These are phyloP conservation scores for Austropuccinia psidii DNA, from an alignment of 1,284 basidiomycete genomes.

Conservation along the genomic window DNA sequence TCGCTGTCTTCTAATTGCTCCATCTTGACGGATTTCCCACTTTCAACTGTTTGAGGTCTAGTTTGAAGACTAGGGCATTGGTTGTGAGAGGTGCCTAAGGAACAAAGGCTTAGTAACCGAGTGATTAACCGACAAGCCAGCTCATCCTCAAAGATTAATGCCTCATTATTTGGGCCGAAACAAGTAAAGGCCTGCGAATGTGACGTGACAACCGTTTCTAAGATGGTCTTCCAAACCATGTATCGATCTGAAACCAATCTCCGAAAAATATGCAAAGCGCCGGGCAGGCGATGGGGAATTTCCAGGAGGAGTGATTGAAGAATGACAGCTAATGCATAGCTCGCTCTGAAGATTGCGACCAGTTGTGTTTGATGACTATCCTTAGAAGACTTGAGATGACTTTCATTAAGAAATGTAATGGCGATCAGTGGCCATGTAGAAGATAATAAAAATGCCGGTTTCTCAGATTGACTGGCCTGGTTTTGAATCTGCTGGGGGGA, in stretches of 20 bases:
- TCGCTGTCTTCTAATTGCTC: conserved; percentile 17
- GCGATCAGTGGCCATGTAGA: conserved; percentile 32
- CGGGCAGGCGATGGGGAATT: neutral
- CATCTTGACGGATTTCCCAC: neutral
- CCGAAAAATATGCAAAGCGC: neutral
- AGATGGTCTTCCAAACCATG: conserved; percentile 2
- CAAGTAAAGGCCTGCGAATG: conserved; percentile 22
- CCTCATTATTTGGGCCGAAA: neutral
- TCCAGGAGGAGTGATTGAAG: conserved; percentile 4
- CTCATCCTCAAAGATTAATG: conserved; percentile 24
- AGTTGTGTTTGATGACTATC: neutral
- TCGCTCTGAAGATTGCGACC: conserved; percentile 9
- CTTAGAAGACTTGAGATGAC: neutral
- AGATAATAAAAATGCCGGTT: conserved; percentile 23
- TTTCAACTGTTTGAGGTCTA: neutral
- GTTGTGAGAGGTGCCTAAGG: neutral
- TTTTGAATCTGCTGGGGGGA: conserved; percentile 19
- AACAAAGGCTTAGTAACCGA: conserved; percentile 12
- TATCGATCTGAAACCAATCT: neutral
- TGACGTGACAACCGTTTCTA: conserved; percentile 7
- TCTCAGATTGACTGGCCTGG: conserved; percentile 13
- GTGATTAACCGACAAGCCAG: neutral
- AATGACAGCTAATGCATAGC: conserved; percentile 1
- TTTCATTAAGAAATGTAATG: conserved; percentile 22
- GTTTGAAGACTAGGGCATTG: neutral